Evolutionary conservation across 1,139 yeast species (phyloP), one percentile per base, ranked within the genome.

Genomic region (Blastobotrys buckinghamii): DNA sequence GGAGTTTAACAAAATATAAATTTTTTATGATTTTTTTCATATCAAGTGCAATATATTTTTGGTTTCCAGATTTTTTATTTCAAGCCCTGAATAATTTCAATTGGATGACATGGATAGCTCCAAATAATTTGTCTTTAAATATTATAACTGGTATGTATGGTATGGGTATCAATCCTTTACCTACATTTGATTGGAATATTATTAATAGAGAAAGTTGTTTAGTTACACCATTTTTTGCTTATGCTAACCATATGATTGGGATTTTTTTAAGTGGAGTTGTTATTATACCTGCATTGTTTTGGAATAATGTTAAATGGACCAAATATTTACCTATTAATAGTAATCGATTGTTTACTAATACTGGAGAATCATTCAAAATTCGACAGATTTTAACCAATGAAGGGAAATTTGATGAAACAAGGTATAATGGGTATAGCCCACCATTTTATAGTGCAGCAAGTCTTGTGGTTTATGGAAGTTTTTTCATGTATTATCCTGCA

Each of bases 101-200:
- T 59, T 80, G 85, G 84, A 72, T 76, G 60, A 74, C 81, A 2
- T 81, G 86, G 86, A 78, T 80, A 45, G 66, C 71, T 4, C 84
- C 84, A 17, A 55, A 72, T 32, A 79, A 78, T 59, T 68, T 76
- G 54, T 72, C 73, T 49, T 63, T 82, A 42, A 82, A 80, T 6
- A 66, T 69, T 9, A 67, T 82, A 38, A 77, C 82, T 1, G 87
- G 87, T 2, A 62, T 69, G 13, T 66, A 79, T 42, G 87, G 88
- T 13, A 58, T 78, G 13, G 82, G 82, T 1, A 55, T 78, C 40
- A 76, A 77, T 56, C 83, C 82, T n/a, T 57, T 73, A 47, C 62
- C 79, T 1, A 39, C 51, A 1, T 43, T 49, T 15, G 52, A 49
- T 20, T 46, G 79, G 77, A 76, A 74, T 56, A 59, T 73, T 39